phyloP scores from a whole-genome alignment of 371 early-diverging fungal genomes.

The Mucor mucedo region DNA sequence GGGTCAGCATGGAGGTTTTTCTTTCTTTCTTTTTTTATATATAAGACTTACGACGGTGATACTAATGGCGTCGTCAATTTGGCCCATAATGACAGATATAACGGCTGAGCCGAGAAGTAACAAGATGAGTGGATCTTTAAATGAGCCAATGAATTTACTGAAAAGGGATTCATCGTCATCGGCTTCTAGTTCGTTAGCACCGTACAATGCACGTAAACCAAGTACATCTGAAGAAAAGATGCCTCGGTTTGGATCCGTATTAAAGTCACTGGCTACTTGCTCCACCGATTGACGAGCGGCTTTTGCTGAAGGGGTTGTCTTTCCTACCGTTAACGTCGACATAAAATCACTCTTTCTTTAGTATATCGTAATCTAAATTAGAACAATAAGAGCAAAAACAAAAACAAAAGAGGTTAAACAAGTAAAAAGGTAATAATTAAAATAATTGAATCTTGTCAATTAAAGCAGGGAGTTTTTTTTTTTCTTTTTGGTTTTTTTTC shows the following conservation, averaged over 20 bases:
- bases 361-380: not conserved
- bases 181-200: conserved; percentile 58
- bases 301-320: conserved; percentile 56
- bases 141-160: conserved; percentile 47
- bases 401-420: no score
- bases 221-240: conserved; percentile 55
- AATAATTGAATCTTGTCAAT: no score
- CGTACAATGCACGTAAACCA: conserved; percentile 63
- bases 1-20: not conserved
- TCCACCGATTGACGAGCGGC: conserved; percentile 63
- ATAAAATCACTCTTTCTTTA: not conserved
- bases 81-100: conserved; percentile 85
- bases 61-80: conserved; percentile 92
- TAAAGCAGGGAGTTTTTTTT: no score
- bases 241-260: conserved; percentile 57
- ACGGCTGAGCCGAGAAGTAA: conserved; percentile 88
- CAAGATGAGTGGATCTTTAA: conserved; percentile 77
- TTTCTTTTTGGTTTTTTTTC: no score
- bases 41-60: conserved; percentile 79
- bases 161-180: conserved; percentile 50
- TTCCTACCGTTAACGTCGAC: conserved; percentile 18
- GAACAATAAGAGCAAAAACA: no score
- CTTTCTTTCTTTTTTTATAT: no score
- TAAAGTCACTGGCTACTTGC: conserved; percentile 58
- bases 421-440: no score